Conservation (phyloP, 2,329 filamentous ascomycete genomes). For the Malbranchea zuffiana region DNA sequence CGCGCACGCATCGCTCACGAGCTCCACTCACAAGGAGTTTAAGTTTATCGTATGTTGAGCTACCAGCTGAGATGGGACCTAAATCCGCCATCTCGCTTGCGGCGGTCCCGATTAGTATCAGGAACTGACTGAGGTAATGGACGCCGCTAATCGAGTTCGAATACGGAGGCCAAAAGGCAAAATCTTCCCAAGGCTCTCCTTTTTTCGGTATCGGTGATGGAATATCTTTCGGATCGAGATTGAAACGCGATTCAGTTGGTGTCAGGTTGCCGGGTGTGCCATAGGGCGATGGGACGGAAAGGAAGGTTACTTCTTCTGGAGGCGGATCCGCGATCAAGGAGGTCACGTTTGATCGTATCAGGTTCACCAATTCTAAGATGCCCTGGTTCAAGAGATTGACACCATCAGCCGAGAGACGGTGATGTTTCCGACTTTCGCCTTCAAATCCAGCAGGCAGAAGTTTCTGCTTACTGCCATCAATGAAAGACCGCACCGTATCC, state of each 20-base stretch:
- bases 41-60: slow-evolving; percentile 56
- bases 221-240: slow-evolving; percentile 64
- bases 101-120: slow-evolving; percentile 73
- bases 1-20: slow-evolving; percentile 73
- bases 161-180: slow-evolving; percentile 92
- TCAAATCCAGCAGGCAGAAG: slow-evolving; percentile 70
- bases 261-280: slow-evolving; percentile 50
- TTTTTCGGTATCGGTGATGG: slow-evolving; percentile 65
- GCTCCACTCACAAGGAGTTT: slow-evolving; percentile 64
- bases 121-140: slow-evolving; percentile 72
- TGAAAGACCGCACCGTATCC: slow-evolving; percentile 82
- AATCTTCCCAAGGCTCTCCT: slow-evolving; percentile 82
- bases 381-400: slow-evolving; percentile 64
- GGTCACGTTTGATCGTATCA: slow-evolving; percentile 68
- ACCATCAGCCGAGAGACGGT: slow-evolving; percentile 63
- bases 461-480: slow-evolving; percentile 72
- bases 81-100: slow-evolving; percentile 76
- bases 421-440: slow-evolving; percentile 68
- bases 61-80: slow-evolving; percentile 50
- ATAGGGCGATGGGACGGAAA: slow-evolving; percentile 58
- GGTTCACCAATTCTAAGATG: slow-evolving; percentile 67
- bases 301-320: slow-evolving; percentile 60
- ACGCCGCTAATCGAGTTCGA: slow-evolving; percentile 88
- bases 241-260: slow-evolving; percentile 61
- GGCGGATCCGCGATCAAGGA: slow-evolving; percentile 80